Base-by-base conservation (phyloP, 257 asterid species). In the Forsythia suspensa region DNA sequence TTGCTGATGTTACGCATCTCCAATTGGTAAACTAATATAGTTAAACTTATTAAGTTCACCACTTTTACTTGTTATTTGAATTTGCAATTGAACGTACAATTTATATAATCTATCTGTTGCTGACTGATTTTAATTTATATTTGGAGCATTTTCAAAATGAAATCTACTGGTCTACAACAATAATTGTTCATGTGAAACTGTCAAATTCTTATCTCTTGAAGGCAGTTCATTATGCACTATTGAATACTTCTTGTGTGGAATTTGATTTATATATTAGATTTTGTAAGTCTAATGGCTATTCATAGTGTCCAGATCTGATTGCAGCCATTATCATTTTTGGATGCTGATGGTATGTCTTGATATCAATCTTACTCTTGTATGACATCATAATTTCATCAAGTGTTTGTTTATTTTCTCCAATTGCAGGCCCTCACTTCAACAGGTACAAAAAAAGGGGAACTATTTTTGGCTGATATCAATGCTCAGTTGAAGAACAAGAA, bases 401-500 rank as follows among this genome's bases (percentile, higher is more conserved):
- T 44, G 8, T 46, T 48, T 72, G 39, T 72, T 8, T 5, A 24
- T 4, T 72, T 8, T 74, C n/a, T 74, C 43, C 39, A 11, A 69
- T 37, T 42, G 74, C 73, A 87, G 90, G 79, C 87, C 8, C 80
- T 87, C 73, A 87, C 90, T 16, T 82, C 87, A 69, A 72, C 88
- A 20, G 90, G 88, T 74, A 74, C 83, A 36, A 84, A 87, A 83
- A 87, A 87, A 59, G 90, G 88, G 20, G 90, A 84, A 24, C 20
- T 78, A 38, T 78, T 87, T 77, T 38, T 80, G 75, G 90, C 88
- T 68, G 90, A 86, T 75, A 76, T 86, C 74, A 82, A 77, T 48
- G 80, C 88, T 52, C 86, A 84, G 75, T 57, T 86, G 75, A 87
- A 87, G 87, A 78, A 84, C 88, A 87, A 87, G 82, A 87, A 87